Conservation (phyloP, 805 yeast genomes). For the Candida methanosorbosa region DNA sequence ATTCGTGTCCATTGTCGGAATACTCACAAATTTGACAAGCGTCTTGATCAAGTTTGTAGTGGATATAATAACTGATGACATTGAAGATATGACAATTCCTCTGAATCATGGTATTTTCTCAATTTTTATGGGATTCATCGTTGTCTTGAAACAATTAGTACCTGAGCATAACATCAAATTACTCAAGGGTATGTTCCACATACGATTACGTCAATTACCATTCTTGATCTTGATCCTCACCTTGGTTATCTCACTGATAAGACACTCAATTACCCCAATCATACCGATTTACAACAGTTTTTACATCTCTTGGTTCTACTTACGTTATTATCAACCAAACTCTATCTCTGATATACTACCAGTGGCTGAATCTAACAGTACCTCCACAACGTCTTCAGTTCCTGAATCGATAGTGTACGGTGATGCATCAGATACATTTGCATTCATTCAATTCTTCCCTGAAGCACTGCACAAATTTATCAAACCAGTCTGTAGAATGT, state of each 20-base stretch:
- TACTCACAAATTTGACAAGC: slow-evolving; percentile 46
- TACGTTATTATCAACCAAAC: slow-evolving; percentile 66
- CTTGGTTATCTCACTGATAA: slow-evolving; percentile 19
- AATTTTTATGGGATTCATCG: slow-evolving; percentile 44
- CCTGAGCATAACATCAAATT: slow-evolving; percentile 48
- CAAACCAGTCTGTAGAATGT: slow-evolving; percentile 37
- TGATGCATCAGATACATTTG: slow-evolving; percentile 87
- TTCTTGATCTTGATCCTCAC: slow-evolving; percentile 28
- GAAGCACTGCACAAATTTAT: slow-evolving; percentile 42
- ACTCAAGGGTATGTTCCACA: slow-evolving; percentile 25
- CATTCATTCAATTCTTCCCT: slow-evolving; percentile 80
- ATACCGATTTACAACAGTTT: slow-evolving; percentile 54
- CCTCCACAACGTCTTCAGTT: slow-evolving; percentile 1
- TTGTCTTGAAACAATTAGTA: slow-evolving; percentile 47
- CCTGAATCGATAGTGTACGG: slow-evolving; percentile 40
- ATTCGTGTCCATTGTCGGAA: slow-evolving; percentile 44
- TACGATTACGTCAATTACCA: slow-evolving; percentile 58
- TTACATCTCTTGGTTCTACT: slow-evolving; percentile 62
- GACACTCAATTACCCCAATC: slow-evolving; percentile 35
- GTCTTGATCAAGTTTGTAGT: slow-evolving; percentile 29
- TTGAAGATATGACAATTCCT: slow-evolving; percentile 32
- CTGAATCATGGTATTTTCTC: slow-evolving; percentile 42
- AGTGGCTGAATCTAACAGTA: slow-evolving; percentile 43
- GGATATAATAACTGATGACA: slow-evolving; percentile 28
- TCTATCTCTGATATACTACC: slow-evolving; percentile 21